Conservation (phyloP, 306 rosid genomes). For the Cicer bijugum region DNA sequence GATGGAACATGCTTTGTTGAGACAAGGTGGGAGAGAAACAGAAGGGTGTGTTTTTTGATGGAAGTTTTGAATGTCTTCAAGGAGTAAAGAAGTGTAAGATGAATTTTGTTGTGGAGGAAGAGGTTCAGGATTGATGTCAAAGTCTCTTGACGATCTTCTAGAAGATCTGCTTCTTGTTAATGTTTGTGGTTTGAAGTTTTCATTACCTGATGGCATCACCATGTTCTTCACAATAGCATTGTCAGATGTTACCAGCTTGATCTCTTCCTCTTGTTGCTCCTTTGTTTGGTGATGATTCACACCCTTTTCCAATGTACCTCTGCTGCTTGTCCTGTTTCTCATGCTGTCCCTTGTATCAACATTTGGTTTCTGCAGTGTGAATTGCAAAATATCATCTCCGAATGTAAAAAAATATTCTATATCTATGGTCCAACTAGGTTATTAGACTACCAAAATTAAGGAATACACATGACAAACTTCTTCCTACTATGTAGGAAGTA, state of each 20-base stretch:
- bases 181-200: constrained; percentile 59
- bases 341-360: constrained; percentile 45
- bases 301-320: constrained; percentile 52
- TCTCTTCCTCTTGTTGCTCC: constrained; percentile 54
- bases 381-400: constrained; percentile 1
- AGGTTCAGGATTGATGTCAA: constrained; percentile 72
- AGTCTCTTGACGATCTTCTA: constrained; percentile 85
- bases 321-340: constrained; percentile 45
- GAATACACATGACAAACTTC: no score
- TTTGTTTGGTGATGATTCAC: constrained; percentile 43
- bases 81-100: constrained; percentile 71
- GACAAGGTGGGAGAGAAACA: constrained; percentile 82
- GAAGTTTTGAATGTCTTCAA: constrained; percentile 88
- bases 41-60: constrained; percentile 71
- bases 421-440: not conserved
- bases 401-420: not conserved
- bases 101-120: constrained; percentile 36
- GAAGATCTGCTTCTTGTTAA: constrained; percentile 84
- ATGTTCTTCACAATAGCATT: constrained; percentile 46
- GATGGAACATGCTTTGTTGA: constrained; percentile 91
- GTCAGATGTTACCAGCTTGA: constrained; percentile 39
- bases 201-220: constrained; percentile 54
- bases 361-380: constrained; percentile 61
- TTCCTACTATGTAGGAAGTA: no score
- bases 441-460: not conserved